Conservation (phyloP, 441 rosid genomes). For the Jatropha multifida region DNA sequence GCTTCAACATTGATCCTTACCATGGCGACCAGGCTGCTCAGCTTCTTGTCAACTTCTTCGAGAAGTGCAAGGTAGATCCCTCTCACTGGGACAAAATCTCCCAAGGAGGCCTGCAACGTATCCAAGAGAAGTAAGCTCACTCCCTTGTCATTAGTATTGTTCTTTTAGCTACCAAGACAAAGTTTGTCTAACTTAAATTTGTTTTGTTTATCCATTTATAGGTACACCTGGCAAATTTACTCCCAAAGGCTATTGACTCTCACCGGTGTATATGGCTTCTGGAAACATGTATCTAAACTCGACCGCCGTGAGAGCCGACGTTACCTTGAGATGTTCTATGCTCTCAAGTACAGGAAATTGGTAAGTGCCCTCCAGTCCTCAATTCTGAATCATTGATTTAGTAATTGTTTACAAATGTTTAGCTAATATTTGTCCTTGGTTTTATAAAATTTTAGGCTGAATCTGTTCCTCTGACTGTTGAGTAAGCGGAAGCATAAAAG, state of each 20-base stretch:
- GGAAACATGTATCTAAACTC: slow-evolving; percentile 96
- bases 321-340: slow-evolving; percentile 93
- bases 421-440: neutral
- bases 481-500: slow-evolving; percentile 26
- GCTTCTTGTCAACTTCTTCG: slow-evolving; percentile 67
- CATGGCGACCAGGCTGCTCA: slow-evolving; percentile 89
- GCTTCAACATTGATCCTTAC: slow-evolving; percentile 91
- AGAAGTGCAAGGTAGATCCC: slow-evolving; percentile 66
- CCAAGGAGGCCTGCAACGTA: slow-evolving; percentile 70
- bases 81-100: slow-evolving; percentile 75
- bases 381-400: neutral
- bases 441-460: slow-evolving; percentile 55
- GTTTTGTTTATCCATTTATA: slow-evolving; percentile 20
- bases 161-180: neutral
- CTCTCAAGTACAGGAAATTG: slow-evolving; percentile 84
- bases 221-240: slow-evolving; percentile 92
- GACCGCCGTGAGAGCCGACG: slow-evolving; percentile 88
- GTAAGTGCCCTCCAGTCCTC: slow-evolving; percentile 30
- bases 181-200: neutral
- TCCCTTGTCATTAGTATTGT: too few relatives aligned
- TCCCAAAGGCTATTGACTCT: slow-evolving; percentile 85
- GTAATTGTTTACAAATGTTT: neutral
- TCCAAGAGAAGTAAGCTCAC: slow-evolving; percentile 72
- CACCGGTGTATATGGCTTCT: slow-evolving; percentile 92
- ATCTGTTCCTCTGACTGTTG: slow-evolving; percentile 77